Evolutionary conservation across 768 basidiomycete species (phyloP), one percentile per base, ranked within the genome.

Genomic region (Plicaturopsis crispa): DNA sequence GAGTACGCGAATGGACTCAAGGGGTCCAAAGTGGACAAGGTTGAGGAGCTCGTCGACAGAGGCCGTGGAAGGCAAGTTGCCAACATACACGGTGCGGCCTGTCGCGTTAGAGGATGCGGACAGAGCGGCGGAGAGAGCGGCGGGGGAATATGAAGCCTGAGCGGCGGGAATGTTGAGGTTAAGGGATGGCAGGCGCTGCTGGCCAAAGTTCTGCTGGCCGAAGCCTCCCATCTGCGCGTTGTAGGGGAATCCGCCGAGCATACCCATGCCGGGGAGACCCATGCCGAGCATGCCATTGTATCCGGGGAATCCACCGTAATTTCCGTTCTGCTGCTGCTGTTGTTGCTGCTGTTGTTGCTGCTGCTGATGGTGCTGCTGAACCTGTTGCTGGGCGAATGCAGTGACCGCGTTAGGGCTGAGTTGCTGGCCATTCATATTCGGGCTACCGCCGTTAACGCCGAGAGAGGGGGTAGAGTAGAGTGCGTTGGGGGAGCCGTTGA

Each of bases 1-100:
- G 7, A 98, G 75, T 24, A 99, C 86, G 34, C 91, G 85, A 52
- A 98, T 84, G 33, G 79, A 84, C 59, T 98, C 94, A 48, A 98
- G 80, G 0, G 96, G 94, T 3, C 94, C 94, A 54, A 97, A 98
- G 53, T 94, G 91, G 42, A 99, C 94, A 48, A 97, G 82, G 57
- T 92, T 96, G 52, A 99, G 81, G 11, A 99, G 80, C 57, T 98
- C 94, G 59, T 99, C 96, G 38, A 99, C 93, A 13, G 91, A 92
- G 0, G 94, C 94, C 18, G 89, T 91, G 4, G 88, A 72, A 14
- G 96, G 96, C 28, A 99, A 73, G 64, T 96, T 94, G 45, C 96
- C 94, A 38, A 99, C 83, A 58, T 97, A 99, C 34, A 98, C 93
- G 0, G 94, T 99, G 39, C 94, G 86, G 6, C 85, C 87, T 1